Evolutionary conservation across 352 stramenopile species (phyloP), one percentile per base, ranked within the genome.

Genomic region (Phytophthora multivora): DNA sequence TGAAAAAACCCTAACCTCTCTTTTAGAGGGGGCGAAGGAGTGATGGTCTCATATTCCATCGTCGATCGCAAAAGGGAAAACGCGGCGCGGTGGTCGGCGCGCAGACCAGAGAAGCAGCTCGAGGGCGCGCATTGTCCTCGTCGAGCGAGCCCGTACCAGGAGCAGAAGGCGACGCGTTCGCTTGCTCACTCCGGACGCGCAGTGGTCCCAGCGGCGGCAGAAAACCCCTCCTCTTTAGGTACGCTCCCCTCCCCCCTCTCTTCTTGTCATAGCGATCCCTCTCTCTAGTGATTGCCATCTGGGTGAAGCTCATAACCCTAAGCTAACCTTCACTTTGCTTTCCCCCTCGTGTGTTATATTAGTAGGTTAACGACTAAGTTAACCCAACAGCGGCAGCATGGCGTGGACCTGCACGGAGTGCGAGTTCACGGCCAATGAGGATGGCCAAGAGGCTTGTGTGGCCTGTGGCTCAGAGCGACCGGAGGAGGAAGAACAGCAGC

Each of bases 341-440:
- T 11, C 19, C 19, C 40, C 19, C 40, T 46, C 15, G 16, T 33
- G 39, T 12, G n/a, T 51, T 21, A 41, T 59, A 23, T 39, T 50
- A 23, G 4, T 33, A 56, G 46, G 26, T 59, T 50, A 18, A 58
- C 5, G 28, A 16, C 12, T 9, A 13, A 50, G 30, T 46, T 43
- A 47, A 49, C 18, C 19, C 13, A 52, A 41, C 21, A 39, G 23
- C 23, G 26, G 36, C 16, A 41, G 4, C 16, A 91, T 91, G 82
- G 40, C 76, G 68, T 89, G 82, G 80, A 73, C 65, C 23, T 91
- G 82, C 52, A 66, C 73, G 25, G 78, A 69, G 25, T 91, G 82
- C 59, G 73, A 88, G 59, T 91, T 87, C 64, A 51, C 75, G 25
- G 69, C 76, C 41, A 88, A 91, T 47, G 78, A 88, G 47, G 78